Evolutionary conservation across 1,139 yeast species (phyloP).

Genomic region (Suhomyces maxii): DNA sequence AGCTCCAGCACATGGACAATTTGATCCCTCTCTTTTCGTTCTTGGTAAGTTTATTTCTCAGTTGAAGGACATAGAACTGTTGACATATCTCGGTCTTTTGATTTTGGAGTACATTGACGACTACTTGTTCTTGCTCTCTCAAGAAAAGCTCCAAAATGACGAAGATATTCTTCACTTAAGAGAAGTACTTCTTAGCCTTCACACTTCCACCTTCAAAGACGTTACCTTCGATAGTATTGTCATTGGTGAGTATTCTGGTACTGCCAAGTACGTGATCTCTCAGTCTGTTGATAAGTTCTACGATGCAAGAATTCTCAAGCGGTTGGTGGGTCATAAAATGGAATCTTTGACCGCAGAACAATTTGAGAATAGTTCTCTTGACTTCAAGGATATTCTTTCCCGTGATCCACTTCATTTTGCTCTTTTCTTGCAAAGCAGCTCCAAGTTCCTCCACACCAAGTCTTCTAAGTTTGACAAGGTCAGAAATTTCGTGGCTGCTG

Average conservation of each 20-base stretch:
- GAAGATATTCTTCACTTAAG: constrained; percentile 8
- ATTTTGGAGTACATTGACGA: constrained; percentile 32
- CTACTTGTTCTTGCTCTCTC: constrained; percentile 20
- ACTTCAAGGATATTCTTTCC: constrained; percentile 31
- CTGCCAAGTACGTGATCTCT: not conserved
- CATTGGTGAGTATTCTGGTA: not conserved
- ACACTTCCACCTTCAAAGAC: not conserved
- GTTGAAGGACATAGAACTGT: constrained; percentile 1
- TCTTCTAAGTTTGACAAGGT: constrained; percentile 45
- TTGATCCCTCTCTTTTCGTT: constrained; percentile 1
- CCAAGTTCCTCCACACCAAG: constrained; percentile 30
- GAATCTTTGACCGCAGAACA: constrained; percentile 27
- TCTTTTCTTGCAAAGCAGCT: constrained; percentile 36
- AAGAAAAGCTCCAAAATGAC: not conserved
- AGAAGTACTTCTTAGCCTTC: not conserved
- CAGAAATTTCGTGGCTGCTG: constrained; percentile 66
- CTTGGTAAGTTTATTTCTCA: constrained; percentile 14
- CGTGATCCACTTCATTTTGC: constrained; percentile 37
- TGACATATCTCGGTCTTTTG: constrained; percentile 11
- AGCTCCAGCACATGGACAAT: not conserved
- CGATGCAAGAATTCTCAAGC: constrained; percentile 28
- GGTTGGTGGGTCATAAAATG: constrained; percentile 23
- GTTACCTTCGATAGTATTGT: constrained; percentile 2
- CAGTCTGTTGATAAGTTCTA: constrained; percentile 18
- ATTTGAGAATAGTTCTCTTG: constrained; percentile 28